phyloP scores from a whole-genome alignment of 1,139 yeast species.

The Kodamaea anthophila region DNA sequence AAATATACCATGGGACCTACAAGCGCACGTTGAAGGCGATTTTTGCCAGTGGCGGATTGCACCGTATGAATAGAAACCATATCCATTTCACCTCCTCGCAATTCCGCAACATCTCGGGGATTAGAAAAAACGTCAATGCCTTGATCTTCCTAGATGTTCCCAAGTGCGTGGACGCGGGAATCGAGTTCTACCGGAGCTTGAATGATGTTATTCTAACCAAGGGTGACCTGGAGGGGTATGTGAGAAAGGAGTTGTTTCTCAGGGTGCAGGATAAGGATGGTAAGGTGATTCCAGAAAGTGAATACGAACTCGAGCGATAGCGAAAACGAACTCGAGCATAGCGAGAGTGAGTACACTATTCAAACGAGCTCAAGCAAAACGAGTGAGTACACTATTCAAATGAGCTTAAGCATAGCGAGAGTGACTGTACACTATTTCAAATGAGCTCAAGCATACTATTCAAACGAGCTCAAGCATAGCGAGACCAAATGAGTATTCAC shows the following conservation, averaged over 20 bases:
- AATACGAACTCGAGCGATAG: too few species aligned
- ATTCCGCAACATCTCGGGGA: constrained; percentile 54
- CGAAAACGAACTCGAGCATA: too few species aligned
- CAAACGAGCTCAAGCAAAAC: too few species aligned
- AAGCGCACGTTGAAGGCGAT: constrained; percentile 44
- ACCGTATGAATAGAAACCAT: constrained; percentile 71
- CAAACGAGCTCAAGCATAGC: too few species aligned
- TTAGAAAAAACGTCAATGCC: constrained; percentile 55
- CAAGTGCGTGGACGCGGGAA: constrained; percentile 38
- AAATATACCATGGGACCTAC: constrained; percentile 78
- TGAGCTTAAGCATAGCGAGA: too few species aligned
- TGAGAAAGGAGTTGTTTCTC: constrained; percentile 42
- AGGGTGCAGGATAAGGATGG: constrained; percentile 22
- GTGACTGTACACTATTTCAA: too few species aligned
- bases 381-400: too few species aligned
- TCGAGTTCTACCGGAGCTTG: constrained; percentile 55
- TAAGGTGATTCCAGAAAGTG: too few species aligned
- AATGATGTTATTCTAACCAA: constrained; percentile 72
- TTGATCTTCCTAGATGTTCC: constrained; percentile 57
- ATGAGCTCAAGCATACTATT: too few species aligned
- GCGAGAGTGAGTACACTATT: too few species aligned
- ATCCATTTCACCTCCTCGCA: constrained; percentile 55
- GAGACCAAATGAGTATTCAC: too few species aligned
- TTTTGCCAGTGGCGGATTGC: constrained; percentile 50
- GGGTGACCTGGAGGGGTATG: constrained; percentile 52